phyloP scores from a whole-genome alignment of 495 filamentous ascomycete species.

The Glonium stellatum region DNA sequence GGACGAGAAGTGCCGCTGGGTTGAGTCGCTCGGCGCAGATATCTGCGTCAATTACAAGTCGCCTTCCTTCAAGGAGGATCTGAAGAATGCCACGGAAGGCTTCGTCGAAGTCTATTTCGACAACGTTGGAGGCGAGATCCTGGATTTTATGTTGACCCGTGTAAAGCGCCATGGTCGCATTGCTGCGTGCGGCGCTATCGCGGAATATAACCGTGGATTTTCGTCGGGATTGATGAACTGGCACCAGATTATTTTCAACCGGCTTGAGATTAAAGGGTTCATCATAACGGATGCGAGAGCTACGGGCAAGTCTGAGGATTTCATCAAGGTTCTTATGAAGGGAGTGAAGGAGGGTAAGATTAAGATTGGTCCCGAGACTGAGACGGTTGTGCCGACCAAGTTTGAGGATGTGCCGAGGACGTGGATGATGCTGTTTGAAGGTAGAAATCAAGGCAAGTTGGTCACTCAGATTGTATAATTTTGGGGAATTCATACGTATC shows the following conservation, averaged over 20 bases:
- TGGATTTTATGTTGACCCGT: conserved; percentile 52
- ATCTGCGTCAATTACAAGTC: conserved; percentile 63
- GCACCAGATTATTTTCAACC: conserved; percentile 45
- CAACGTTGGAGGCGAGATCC: conserved; percentile 63
- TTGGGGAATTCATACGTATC: no score
- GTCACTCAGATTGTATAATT: conserved; percentile 29
- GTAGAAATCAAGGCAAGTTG: conserved; percentile 36
- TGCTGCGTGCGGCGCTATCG: conserved; percentile 54
- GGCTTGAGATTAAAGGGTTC: conserved; percentile 56
- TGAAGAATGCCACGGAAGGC: conserved; percentile 53
- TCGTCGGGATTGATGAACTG: conserved; percentile 43
- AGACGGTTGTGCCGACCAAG: conserved; percentile 33
- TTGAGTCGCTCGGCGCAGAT: conserved; percentile 58
- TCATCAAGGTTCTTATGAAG: conserved; percentile 34
- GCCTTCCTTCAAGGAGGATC: conserved; percentile 48
- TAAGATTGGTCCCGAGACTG: conserved; percentile 29
- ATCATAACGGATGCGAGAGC: conserved; percentile 47
- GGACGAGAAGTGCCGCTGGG: conserved; percentile 59
- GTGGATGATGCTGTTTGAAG: conserved; percentile 35
- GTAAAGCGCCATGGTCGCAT: conserved; percentile 52
- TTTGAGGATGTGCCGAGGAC: conserved; percentile 40
- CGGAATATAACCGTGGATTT: conserved; percentile 37
- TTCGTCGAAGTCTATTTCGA: conserved; percentile 64
- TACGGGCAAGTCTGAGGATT: conserved; percentile 24
- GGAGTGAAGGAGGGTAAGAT: conserved; percentile 43